Conservation (phyloP, 2,329 filamentous ascomycete genomes). For the Epichloe coenophiala region DNA sequence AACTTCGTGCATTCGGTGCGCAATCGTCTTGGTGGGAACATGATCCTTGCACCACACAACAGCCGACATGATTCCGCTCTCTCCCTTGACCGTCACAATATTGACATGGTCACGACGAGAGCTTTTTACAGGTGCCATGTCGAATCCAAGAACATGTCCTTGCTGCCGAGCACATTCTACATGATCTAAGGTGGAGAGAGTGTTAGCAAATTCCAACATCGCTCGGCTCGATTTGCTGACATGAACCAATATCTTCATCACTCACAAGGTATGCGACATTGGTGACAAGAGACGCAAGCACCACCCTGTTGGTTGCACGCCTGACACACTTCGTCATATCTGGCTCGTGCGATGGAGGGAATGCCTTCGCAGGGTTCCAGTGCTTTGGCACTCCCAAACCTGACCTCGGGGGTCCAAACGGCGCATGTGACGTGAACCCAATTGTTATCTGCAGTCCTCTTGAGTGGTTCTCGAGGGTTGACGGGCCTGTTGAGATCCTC, state of each 20-base stretch:
- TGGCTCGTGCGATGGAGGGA: slow-evolving; percentile 58
- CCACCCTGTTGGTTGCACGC: slow-evolving; percentile 62
- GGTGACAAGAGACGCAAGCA: slow-evolving; percentile 74
- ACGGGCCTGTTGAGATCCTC: slow-evolving; percentile 70
- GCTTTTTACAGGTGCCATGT: slow-evolving; percentile 71
- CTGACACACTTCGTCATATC: slow-evolving; percentile 70
- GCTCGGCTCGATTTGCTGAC: neutral
- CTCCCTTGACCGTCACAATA: slow-evolving; percentile 67
- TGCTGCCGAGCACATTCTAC: slow-evolving; percentile 80
- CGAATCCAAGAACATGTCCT: slow-evolving; percentile 76
- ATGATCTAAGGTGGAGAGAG: slow-evolving; percentile 31
- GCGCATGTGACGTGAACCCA: slow-evolving; percentile 96
- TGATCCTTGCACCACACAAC: slow-evolving; percentile 89
- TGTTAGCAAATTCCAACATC: slow-evolving; percentile 4
- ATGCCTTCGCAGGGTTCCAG: slow-evolving; percentile 85
- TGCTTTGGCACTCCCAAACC: slow-evolving; percentile 73
- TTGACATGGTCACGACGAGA: slow-evolving; percentile 70
- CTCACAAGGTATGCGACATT: slow-evolving; percentile 46
- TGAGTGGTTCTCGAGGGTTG: slow-evolving; percentile 78
- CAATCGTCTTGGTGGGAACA: slow-evolving; percentile 51
- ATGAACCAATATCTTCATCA: neutral
- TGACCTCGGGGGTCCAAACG: slow-evolving; percentile 82
- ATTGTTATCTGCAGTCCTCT: slow-evolving; percentile 90
- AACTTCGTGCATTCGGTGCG: slow-evolving; percentile 68
- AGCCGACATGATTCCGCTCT: slow-evolving; percentile 73